Conservation (phyloP, 352 stramenopile genomes). For the Pythium pyrilobum region DNA sequence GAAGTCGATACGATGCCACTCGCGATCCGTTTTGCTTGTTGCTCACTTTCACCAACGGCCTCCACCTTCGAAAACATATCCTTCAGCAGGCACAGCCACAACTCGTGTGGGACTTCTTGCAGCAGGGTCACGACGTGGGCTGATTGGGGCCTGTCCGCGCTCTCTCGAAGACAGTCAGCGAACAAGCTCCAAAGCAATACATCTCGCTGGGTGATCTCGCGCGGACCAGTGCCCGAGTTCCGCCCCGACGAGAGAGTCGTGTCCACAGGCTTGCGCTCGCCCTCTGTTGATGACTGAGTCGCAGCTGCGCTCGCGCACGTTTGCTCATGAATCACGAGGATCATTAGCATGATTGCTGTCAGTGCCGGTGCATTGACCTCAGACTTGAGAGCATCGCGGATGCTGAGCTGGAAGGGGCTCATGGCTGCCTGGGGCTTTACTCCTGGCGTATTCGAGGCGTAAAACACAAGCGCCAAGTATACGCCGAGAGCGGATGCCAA, state of each 20-base stretch:
- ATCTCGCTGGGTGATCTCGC: slow-evolving; percentile 5
- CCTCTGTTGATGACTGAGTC: background rate
- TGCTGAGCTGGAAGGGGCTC: slow-evolving; percentile 26
- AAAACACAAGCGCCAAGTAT: slow-evolving; percentile 55
- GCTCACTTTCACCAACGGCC: background rate
- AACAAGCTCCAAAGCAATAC: slow-evolving; percentile 13
- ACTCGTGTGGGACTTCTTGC: slow-evolving; percentile 2
- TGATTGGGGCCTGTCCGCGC: background rate
- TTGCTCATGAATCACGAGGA: slow-evolving; percentile 15
- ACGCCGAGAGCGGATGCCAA: slow-evolving; percentile 40
- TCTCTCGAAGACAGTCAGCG: slow-evolving; percentile 1
- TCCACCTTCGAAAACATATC: slow-evolving; percentile 1
- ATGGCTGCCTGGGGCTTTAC: background rate
- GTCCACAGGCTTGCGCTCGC: too few relatives aligned
- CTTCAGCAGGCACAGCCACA: slow-evolving; percentile 8
- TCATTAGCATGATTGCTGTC: slow-evolving; percentile 8
- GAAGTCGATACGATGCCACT: background rate
- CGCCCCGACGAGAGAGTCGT: background rate
- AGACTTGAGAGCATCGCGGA: slow-evolving; percentile 35
- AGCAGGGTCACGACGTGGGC: slow-evolving; percentile 3
- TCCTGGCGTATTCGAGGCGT: background rate
- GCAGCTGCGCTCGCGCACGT: slow-evolving; percentile 6
- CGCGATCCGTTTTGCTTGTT: background rate
- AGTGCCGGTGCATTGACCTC: slow-evolving; percentile 28
- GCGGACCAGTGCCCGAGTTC: background rate